Evolutionary conservation across 129 eudicot species (phyloP), one percentile per base, ranked within the genome.

Genomic region (Centella asiatica): DNA sequence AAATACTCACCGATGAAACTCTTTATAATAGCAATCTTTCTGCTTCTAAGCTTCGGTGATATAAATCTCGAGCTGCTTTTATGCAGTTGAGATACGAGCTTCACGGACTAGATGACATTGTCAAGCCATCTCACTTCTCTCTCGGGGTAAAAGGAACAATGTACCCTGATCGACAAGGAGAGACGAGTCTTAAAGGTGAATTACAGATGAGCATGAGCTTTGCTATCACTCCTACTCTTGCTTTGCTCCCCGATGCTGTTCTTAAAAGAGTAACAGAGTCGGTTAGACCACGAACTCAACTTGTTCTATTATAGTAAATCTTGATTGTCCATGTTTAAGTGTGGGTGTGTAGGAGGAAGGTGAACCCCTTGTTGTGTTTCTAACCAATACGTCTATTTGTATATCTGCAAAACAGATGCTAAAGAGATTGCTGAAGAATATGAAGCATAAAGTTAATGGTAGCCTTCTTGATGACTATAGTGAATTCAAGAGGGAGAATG

Each of bases 61-160:
- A n/a, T 10, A 24, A 37, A 22, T 14, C 32, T 7, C 13, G 4
- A 22, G 45, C 23, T 42, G 14, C n/a, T n/a, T 66, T 57, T n/a
- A 3, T 78, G 70, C 80, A 90, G 98, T 44, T 81, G 27, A 74
- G 85, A 64, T 87, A 94, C 94, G 87, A 90, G 71, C 95, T 90
- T 47, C 85, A 73, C 27, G 98, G 95, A 52, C 64, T 90, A 63
- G 90, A 83, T 48, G 86, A 85, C 19, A 32, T 77, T 60, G 76
- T 80, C 37, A 77, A 72, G 66, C 95, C 95, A 23, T 77, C 90
- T 73, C 81, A 77, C 18, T 90, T 90, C 60, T 66, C 78, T 27
- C 95, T 90, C 0, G 79, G 82, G 33, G 87, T 87, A 37, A 76
- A 87, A 54, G 98, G 98, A 51, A 80, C 85, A 15, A 67, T 90